These are phyloP conservation scores for Blastobotrys proliferans DNA, from an alignment of 1,139 yeast species.

Conservation along the genomic window DNA sequence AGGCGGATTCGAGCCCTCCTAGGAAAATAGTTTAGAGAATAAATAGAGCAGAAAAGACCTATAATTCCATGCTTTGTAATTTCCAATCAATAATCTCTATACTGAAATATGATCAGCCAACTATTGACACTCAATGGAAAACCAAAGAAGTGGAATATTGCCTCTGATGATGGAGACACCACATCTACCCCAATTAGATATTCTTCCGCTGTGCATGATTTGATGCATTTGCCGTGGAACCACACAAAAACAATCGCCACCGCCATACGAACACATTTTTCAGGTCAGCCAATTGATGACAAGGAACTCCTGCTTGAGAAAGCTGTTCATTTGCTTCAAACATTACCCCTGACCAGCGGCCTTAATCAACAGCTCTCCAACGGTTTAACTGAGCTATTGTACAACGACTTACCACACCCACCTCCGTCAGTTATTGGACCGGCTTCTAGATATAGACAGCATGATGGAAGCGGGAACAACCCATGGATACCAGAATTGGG, in stretches of 20 bases:
- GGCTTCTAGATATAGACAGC: constrained; percentile 9
- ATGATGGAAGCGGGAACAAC: constrained; percentile 13
- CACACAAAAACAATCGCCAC: constrained; percentile 8
- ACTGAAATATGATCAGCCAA: too few relatives aligned
- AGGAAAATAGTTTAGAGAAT: too few relatives aligned
- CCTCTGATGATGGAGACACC: too few relatives aligned
- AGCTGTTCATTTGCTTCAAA: constrained; percentile 11
- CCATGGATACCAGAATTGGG: constrained; percentile 14
- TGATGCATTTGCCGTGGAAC: not conserved
- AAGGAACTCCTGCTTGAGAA: constrained; percentile 10
- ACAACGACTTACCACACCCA: constrained; percentile 12
- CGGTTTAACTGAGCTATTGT: constrained; percentile 10
- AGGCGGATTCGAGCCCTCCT: too few relatives aligned
- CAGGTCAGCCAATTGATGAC: constrained; percentile 10
- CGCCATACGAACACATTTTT: constrained; percentile 7
- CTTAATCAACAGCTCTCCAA: constrained; percentile 7
- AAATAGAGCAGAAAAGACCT: too few relatives aligned
- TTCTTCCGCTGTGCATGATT: constrained; percentile 1
- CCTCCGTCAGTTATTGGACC: constrained; percentile 11
- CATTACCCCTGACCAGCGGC: constrained; percentile 6
- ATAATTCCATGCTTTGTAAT: too few relatives aligned
- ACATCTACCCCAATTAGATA: not conserved
- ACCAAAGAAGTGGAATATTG: too few relatives aligned
- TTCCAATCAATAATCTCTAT: too few relatives aligned
- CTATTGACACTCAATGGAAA: too few relatives aligned